Evolutionary conservation across 1,139 yeast species (phyloP), one percentile per base, ranked within the genome.

Genomic region (Meyerozyma guilliermondii): DNA sequence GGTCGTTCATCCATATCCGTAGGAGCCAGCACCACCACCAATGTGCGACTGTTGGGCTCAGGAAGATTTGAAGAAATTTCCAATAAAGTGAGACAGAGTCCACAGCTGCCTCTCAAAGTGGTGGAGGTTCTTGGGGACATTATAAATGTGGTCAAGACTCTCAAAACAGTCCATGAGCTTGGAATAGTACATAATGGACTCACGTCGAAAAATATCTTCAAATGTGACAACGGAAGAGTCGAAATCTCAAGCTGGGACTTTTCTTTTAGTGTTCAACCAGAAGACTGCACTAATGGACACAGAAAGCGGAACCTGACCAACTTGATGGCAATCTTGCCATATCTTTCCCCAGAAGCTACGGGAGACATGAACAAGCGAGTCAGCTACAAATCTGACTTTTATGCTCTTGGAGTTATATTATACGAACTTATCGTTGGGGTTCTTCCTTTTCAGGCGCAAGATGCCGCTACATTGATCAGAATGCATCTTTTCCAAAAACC

Each of bases 141-240:
- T 20, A 56, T 72, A 1, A 51, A 53, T 13, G 62, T 71, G 2
- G 50, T 73, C 14, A 58, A 65, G 38, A 65, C 71, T 0, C 50
- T 78, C 22, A 59, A 62, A 4, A 48, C 51, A 1, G 62, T 75
- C 5, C 82, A 78, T 53, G 62, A 63, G 16, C 52, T 60, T 37
- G 76, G 78, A 1, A 56, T 76, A 37, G 76, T 76, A 4, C 80
- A 76, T 50, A 76, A 77, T 50, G 78, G 80, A 0, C 53, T 78
- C 31, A 71, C 76, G 0, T 55, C 74, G 7, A 56, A 61, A 18
- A 60, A 63, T 34, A 64, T 77, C 2, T 53, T 74, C 14, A 60
- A 58, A 38, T 54, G 65, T 3, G 53, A 66, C 11, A 58, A 61
- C 40, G 62, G 59, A 17, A 63, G 68, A 28, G 62, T 76, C 2